These are phyloP conservation scores for Psidium guajava DNA, from an alignment of 345 rosid genomes.

Conservation along the genomic window DNA sequence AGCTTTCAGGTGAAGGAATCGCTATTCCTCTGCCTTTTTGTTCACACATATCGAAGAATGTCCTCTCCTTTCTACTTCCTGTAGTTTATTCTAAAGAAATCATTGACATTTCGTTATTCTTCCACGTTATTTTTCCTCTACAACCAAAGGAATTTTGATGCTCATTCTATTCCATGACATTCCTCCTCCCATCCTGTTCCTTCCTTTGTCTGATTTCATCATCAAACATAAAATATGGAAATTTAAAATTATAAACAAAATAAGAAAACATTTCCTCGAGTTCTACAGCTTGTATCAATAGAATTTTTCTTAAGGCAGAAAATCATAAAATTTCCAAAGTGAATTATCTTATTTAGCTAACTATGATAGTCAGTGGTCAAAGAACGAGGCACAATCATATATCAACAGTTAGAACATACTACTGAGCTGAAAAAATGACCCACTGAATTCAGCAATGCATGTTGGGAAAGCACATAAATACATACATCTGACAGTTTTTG, in stretches of 20 bases:
- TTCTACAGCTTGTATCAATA: not conserved
- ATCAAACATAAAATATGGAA: not conserved
- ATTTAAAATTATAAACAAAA: not conserved
- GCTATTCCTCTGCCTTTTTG: not conserved
- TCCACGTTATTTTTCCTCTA: not conserved
- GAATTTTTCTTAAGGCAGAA: not conserved
- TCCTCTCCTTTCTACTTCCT: not conserved
- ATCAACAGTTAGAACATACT: not conserved
- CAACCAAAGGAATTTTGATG: not conserved
- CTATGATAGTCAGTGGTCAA: not conserved
- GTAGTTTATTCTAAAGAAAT: not conserved
- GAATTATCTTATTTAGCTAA: not conserved
- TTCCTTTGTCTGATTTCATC: not conserved
- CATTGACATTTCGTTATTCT: not conserved
- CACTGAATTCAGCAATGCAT: not conserved
- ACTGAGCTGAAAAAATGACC: not conserved
- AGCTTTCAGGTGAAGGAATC: not conserved
- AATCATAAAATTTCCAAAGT: not conserved
- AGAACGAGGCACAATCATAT: not conserved
- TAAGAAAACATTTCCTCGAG: not conserved
- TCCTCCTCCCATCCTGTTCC: not conserved
- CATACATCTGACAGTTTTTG: slow-evolving; percentile 40
- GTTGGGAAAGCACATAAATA: not conserved
- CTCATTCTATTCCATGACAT: not conserved
- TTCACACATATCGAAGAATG: not conserved